These are phyloP conservation scores for Wickerhamomyces hampshirensis DNA, from an alignment of 805 yeast species.

Conservation along the genomic window DNA sequence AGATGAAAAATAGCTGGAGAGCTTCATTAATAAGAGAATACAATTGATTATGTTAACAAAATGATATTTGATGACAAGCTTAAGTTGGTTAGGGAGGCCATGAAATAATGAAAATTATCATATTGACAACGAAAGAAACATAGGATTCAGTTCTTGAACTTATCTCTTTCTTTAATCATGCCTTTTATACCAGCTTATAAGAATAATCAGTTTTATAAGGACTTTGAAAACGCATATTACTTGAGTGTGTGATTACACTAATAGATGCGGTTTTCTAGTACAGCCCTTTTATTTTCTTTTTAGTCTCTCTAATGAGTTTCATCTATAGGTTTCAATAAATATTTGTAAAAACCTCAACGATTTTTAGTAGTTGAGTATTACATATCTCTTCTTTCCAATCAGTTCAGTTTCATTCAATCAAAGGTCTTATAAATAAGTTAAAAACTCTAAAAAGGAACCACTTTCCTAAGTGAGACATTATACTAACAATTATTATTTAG, in stretches of 20 bases:
- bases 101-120: too few relatives aligned
- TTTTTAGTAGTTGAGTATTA: too few relatives aligned
- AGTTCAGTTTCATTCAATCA: too few relatives aligned
- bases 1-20: not conserved
- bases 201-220: not conserved
- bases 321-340: not conserved
- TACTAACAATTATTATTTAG: slow-evolving; percentile 41
- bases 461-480: not conserved
- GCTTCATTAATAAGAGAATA: not conserved
- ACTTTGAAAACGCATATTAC: too few relatives aligned
- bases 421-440: not conserved
- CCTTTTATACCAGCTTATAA: not conserved
- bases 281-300: not conserved
- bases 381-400: not conserved
- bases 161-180: not conserved
- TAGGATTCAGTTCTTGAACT: not conserved
- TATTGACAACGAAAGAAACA: not conserved
- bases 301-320: not conserved
- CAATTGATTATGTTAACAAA: not conserved
- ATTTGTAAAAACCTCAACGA: not conserved
- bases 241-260: too few relatives aligned
- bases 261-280: not conserved
- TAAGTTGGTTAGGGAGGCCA: too few relatives aligned
- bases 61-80: too few relatives aligned
- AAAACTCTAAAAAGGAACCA: not conserved